A percentile compares a stretch with the other conserved stretches of the same genome.
phyloP scores from a whole-genome alignment of 495 filamentous ascomycete genomes.

The Neurospora hispaniola region DNA sequence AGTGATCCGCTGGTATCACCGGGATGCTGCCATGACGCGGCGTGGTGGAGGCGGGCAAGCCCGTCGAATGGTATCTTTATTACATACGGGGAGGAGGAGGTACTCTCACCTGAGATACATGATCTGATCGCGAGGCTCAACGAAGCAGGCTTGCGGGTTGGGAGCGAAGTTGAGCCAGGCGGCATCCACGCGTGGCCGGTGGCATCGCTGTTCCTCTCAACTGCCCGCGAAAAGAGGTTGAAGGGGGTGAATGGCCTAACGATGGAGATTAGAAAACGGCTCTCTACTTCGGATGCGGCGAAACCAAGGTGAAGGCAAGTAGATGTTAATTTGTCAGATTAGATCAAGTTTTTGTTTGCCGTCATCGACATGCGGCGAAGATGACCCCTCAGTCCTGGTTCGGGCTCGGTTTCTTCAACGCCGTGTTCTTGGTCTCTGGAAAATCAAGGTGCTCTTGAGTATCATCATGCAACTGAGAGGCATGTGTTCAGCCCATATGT shows the following conservation, averaged over 20 bases:
- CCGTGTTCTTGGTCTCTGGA: conserved; percentile 30
- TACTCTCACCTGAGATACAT: conserved; percentile 54
- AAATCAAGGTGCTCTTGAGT: conserved; percentile 25
- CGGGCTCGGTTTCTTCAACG: conserved; percentile 33
- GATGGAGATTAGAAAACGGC: conserved; percentile 32
- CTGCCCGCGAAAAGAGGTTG: conserved; percentile 41
- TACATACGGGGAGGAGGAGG: conserved; percentile 59
- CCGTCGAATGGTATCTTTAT: conserved; percentile 51
- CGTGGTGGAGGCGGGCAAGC: conserved; percentile 50
- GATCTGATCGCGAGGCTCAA: conserved; percentile 38
- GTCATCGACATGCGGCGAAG: conserved; percentile 36
- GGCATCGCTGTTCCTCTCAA: conserved; percentile 54
- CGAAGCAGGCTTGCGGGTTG: conserved; percentile 35
- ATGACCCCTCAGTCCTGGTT: conserved; percentile 34
- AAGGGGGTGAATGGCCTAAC: conserved; percentile 48
- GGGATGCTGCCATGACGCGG: conserved; percentile 51
- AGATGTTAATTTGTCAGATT: conserved; percentile 33
- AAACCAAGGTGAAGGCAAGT: background rate
- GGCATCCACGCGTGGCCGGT: conserved; percentile 75
- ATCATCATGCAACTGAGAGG: conserved; percentile 29
- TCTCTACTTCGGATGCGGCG: conserved; percentile 6
- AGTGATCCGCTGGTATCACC: conserved; percentile 54
- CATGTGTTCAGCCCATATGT: background rate
- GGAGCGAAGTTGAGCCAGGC: conserved; percentile 41
- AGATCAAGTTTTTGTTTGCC: conserved; percentile 42